Percentiles rank a stretch among this genome's conserved stretches.
These are phyloP conservation scores for Pseudopyrenochaeta lycopersici DNA, from an alignment of 2,329 filamentous ascomycete genomes.

Conservation along the genomic window DNA sequence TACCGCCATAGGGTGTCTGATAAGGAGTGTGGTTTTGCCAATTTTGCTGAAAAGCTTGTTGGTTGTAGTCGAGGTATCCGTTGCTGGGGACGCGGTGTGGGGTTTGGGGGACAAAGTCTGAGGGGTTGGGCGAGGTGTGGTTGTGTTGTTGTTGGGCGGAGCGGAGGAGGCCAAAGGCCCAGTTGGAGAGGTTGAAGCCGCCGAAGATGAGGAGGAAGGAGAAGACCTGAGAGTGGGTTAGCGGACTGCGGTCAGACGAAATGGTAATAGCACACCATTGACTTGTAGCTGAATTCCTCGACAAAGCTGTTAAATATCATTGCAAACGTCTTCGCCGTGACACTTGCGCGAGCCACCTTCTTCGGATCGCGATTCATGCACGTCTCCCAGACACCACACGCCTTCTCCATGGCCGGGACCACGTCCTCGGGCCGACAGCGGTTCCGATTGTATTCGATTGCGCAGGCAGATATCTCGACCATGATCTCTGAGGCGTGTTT, in stretches of 20 bases:
- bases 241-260: too few relatives aligned
- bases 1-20: slow-evolving; percentile 34
- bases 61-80: slow-evolving; percentile 29
- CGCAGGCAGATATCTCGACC: slow-evolving; percentile 77
- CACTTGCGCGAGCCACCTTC: slow-evolving; percentile 78
- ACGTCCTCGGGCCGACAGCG: slow-evolving; percentile 72
- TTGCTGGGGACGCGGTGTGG: slow-evolving; percentile 39
- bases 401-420: slow-evolving; percentile 74
- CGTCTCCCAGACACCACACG: slow-evolving; percentile 82
- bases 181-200: slow-evolving; percentile 66
- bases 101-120: slow-evolving; percentile 39
- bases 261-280: slow-evolving; percentile 62
- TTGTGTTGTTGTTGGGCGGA: slow-evolving; percentile 43
- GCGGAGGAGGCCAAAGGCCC: slow-evolving; percentile 66
- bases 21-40: slow-evolving; percentile 34
- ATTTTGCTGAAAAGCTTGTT: slow-evolving; percentile 24
- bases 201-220: slow-evolving; percentile 58
- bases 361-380: slow-evolving; percentile 89
- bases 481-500: slow-evolving; percentile 74
- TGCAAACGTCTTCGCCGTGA: slow-evolving; percentile 87
- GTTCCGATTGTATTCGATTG: slow-evolving; percentile 78
- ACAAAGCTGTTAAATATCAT: slow-evolving; percentile 95
- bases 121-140: slow-evolving; percentile 22
- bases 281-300: slow-evolving; percentile 87
- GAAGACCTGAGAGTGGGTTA: slow-evolving; percentile 54